Evolutionary conservation across 2,329 filamentous ascomycete genomes (phyloP), one percentile per base, ranked within the genome.

Genomic region (Diaporthe aspalathi): DNA sequence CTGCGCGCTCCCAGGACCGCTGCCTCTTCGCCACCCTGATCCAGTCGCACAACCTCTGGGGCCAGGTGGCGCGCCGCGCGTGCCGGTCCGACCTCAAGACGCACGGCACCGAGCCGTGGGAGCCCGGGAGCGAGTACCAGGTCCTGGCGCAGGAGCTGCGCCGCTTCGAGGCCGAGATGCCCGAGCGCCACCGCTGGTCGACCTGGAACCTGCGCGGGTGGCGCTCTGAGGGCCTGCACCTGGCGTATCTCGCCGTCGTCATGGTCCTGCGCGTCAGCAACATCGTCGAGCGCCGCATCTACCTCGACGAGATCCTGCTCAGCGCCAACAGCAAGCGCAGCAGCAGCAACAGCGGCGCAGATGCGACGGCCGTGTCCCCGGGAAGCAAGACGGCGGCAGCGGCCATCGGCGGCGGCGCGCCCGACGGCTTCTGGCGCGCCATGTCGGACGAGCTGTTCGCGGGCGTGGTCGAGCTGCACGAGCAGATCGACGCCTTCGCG

Each of bases 21-120:
- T 82, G 79, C 52, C 76, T 83, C 8, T 83, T 83, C 73, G 81
- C 81, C 2, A 80, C 77, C 4, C 75, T 83, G 2, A 77, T 83
- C 14, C 80, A 83, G 70, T 75, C 79, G 1, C 81, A 83, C 67
- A 78, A 76, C 45, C 74, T 82, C 29, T 83, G 80, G 81, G 81
- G 81, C 16, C 74, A 76, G 50, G 77, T 82, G 2, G 80, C 81
- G 1, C 71, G 80, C 17, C 73, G 75, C 22, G 79, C 78, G 22
- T 76, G 76, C 56, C 67, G 70, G 20, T 69, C 72, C 8, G 73
- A 72, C 27, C 66, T 70, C 29, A 71, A 75, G 22, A 38, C 57
- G 8, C 52, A 62, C 66, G 69, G 69, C 20, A 38, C 57, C 1
- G 57, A 50, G 20, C 53, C 75, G 5, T 80, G 78, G 78, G 74